phyloP scores from a whole-genome alignment of 2,329 filamentous ascomycete species.

The Ustulina deusta region DNA sequence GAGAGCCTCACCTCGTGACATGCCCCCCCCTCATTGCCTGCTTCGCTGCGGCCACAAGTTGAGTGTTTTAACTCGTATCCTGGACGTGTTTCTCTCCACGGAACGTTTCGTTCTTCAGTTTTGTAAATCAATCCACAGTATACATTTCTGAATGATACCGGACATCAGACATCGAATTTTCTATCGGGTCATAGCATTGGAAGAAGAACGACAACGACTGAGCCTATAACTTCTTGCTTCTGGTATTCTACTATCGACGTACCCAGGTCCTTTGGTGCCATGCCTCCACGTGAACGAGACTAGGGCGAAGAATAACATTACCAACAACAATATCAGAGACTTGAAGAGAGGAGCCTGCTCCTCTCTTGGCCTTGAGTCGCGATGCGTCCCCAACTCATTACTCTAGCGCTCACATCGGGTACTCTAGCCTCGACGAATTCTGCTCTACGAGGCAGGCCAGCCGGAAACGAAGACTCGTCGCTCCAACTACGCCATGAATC shows the following conservation, averaged over 20 bases:
- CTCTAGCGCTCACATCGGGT: conserved; percentile 18
- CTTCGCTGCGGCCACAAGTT: conserved; percentile 16
- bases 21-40: neutral
- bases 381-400: conserved; percentile 26
- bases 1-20: conserved; percentile 32
- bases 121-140: neutral
- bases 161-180: neutral
- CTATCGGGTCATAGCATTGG: neutral
- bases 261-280: neutral
- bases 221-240: neutral
- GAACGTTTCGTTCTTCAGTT: neutral
- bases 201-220: neutral
- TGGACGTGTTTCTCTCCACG: neutral
- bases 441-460: neutral
- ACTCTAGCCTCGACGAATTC: conserved; percentile 11
- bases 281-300: neutral
- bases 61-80: conserved; percentile 3
- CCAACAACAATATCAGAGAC: neutral
- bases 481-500: neutral
- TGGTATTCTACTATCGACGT: neutral
- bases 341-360: conserved; percentile 5
- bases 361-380: neutral
- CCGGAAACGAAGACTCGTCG: neutral
- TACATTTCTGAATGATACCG: neutral
- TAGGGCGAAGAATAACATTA: neutral